Conservation (phyloP, 345 rosid genomes). For the Populus tremula region DNA sequence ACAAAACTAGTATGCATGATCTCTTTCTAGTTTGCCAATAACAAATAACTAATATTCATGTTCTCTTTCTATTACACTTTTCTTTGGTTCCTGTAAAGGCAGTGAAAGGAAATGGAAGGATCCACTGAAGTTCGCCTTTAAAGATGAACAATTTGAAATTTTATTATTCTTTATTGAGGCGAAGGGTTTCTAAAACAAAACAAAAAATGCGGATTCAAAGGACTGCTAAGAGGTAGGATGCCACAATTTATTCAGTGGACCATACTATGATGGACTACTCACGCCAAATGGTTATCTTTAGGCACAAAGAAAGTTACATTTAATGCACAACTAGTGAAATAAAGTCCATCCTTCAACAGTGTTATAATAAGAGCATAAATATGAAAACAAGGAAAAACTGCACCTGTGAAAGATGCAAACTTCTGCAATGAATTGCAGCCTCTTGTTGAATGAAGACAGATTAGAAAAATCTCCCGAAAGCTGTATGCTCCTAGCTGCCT, state of each 20-base stretch:
- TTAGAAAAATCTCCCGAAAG: conserved; percentile 49
- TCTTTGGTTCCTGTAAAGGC: background rate
- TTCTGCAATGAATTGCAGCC: conserved; percentile 63
- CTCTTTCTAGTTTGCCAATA: background rate
- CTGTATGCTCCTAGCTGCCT: conserved; percentile 50
- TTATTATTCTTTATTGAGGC: background rate
- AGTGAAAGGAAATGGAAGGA: background rate
- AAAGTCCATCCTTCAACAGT: background rate
- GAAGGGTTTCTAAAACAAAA: background rate
- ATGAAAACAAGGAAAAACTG: conserved; percentile 5
- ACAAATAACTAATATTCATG: background rate
- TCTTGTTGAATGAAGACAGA: conserved; percentile 47
- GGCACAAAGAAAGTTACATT: background rate
- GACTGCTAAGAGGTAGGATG: background rate
- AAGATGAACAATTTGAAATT: background rate
- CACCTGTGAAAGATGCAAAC: conserved; percentile 65
- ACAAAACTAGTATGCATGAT: background rate
- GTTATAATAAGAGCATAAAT: background rate
- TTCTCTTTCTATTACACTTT: background rate
- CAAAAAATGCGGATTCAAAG: background rate
- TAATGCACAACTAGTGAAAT: background rate
- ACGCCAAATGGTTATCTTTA: background rate
- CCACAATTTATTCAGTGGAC: background rate
- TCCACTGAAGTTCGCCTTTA: background rate
- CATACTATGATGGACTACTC: background rate